Percentiles rank a stretch among this genome's conserved stretches.
Conservation (phyloP, 768 basidiomycete genomes). For the Lactarius vividus region DNA sequence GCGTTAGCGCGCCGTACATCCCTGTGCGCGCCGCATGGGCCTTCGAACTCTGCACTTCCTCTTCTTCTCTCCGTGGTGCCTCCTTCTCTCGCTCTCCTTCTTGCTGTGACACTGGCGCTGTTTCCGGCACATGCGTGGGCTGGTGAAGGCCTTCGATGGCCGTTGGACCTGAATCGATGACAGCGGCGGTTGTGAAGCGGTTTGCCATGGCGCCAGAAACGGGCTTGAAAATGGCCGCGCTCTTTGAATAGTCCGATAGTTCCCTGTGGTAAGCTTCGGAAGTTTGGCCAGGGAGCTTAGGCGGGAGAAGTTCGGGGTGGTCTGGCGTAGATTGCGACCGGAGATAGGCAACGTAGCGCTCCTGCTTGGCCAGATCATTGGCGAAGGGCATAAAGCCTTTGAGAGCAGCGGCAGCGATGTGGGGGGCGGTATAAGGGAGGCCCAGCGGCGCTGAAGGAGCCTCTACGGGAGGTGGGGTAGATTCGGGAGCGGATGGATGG, state of each 20-base stretch:
- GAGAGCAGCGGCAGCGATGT: constrained; percentile 82
- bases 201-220: constrained; percentile 90
- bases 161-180: constrained; percentile 64
- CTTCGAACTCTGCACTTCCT: constrained; percentile 71
- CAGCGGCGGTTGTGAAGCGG: constrained; percentile 82
- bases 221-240: constrained; percentile 89
- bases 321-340: constrained; percentile 59
- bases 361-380: constrained; percentile 72
- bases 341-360: constrained; percentile 82
- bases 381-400: constrained; percentile 89
- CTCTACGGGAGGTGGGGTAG: constrained; percentile 32
- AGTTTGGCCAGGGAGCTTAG: constrained; percentile 56
- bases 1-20: constrained; percentile 88
- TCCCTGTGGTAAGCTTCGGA: constrained; percentile 77
- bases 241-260: constrained; percentile 79
- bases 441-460: constrained; percentile 34
- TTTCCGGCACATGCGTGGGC: constrained; percentile 46
- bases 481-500: constrained; percentile 30
- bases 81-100: constrained; percentile 44
- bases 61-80: constrained; percentile 42
- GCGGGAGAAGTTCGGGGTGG: constrained; percentile 44
- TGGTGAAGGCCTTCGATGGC: constrained; percentile 56
- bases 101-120: constrained; percentile 18
- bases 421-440: constrained; percentile 54
- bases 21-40: constrained; percentile 79